Evolutionary conservation across 106 monocot genomes (phyloP).

Genomic region (Allium sativum): DNA sequence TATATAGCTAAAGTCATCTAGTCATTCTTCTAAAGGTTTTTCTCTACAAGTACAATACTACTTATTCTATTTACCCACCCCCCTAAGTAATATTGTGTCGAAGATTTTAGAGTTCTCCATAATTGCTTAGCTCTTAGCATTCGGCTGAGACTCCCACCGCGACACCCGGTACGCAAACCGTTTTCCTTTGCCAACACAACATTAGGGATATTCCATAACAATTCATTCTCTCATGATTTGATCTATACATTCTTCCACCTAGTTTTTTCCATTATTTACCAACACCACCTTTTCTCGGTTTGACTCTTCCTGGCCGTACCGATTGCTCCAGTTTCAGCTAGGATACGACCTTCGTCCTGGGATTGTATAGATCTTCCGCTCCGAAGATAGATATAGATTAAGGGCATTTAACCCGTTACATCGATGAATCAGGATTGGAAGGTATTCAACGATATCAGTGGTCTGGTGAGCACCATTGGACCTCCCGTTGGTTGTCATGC

Average conservation of each 20-base stretch:
- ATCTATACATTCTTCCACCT: background rate
- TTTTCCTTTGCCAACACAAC: slow-evolving; percentile 10
- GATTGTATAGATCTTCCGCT: no score
- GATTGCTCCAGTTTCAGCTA: no score
- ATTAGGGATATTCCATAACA: background rate
- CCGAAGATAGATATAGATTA: no score
- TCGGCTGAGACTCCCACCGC: background rate
- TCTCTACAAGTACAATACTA: background rate
- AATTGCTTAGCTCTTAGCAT: background rate
- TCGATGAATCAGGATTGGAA: no score
- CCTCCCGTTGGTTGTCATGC: no score
- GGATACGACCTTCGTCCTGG: no score
- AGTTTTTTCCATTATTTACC: no score
- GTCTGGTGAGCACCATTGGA: no score
- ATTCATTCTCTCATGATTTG: slow-evolving; percentile 2
- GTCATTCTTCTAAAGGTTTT: background rate
- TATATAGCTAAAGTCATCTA: slow-evolving; percentile 1
- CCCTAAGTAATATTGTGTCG: background rate
- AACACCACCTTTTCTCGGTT: no score
- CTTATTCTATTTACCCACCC: background rate
- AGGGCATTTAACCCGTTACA: no score
- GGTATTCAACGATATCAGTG: no score
- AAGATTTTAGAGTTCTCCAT: background rate
- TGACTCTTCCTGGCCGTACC: no score
- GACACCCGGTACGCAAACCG: background rate